Evolutionary conservation across 208 protist genomes (phyloP), one percentile per base, ranked within the genome.

Genomic region (Trypanosoma rangeli): DNA sequence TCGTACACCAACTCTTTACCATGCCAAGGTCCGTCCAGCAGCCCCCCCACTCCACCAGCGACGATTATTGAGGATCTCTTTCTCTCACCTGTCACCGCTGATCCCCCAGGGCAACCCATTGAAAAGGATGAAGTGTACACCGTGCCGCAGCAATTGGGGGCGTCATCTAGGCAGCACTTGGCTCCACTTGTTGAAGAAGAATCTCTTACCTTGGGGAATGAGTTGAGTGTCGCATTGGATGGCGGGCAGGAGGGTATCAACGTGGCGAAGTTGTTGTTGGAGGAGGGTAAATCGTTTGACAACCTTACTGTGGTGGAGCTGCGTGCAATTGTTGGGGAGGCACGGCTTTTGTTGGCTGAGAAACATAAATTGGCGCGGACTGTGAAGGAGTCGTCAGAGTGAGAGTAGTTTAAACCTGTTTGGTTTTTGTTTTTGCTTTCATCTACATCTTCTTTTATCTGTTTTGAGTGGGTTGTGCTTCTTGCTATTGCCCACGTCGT

Each of bases 281-380:
- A 68, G 24, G 78, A 90, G 46, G 66, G 79, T 26, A 89, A 84
- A 53, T 31, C 74, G 5, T 94, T 92, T 76, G 85, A 90, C 12
- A 49, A 84, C 22, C 77, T 94, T 26, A 84, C 83, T 1, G 68
- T 87, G 22, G 58, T 69, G 12, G 82, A 94, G 71, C 73, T 94
- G 24, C 75, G 82, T 48, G 71, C 76, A 29, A 84, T 94, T 66
- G 84, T 94, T 3, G 78, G 86, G 49, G 82, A 91, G 67, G 82
- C 86, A 26, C 77, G 88, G 24, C n/a, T 0, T 10, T n/a, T 74
- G 18, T n/a, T 67, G 15, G 42, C 61, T 20, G 44, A 68, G 46
- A 74, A 61, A 26, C 18, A 58, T 53, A 53, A 53, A 22, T 35
- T 8, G 8, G 5, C n/a, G n/a, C 56, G 12, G 35, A 48, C 33